A percentile compares a stretch with the other conserved stretches of the same genome.
phyloP scores from a whole-genome alignment of 768 basidiomycete species.

The Tephrocybe sp. region DNA sequence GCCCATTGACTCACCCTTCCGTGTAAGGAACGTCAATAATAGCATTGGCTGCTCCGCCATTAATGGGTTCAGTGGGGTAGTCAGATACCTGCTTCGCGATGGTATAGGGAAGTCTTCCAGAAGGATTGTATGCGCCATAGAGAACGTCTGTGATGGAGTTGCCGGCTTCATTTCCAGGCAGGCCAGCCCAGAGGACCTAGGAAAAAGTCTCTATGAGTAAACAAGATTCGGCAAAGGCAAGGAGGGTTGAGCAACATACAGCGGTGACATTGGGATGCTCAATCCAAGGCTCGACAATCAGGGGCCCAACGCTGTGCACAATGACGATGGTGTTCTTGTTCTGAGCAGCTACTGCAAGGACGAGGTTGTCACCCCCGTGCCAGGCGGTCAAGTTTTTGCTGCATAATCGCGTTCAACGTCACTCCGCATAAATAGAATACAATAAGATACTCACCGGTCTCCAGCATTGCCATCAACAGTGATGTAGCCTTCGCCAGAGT shows the following conservation, averaged over 20 bases:
- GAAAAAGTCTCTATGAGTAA: constrained; percentile 10
- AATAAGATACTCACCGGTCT: constrained; percentile 46
- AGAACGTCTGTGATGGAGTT: constrained; percentile 70
- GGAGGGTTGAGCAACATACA: constrained; percentile 35
- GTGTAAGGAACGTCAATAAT: constrained; percentile 56
- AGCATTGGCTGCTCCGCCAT: constrained; percentile 31
- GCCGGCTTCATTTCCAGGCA: constrained; percentile 68
- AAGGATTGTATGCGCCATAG: constrained; percentile 68
- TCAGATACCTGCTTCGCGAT: constrained; percentile 60
- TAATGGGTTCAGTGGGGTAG: constrained; percentile 51
- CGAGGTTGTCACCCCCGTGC: constrained; percentile 69
- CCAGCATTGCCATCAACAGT: constrained; percentile 78
- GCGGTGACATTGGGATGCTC: constrained; percentile 72
- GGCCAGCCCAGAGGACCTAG: constrained; percentile 62
- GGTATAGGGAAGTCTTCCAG: constrained; percentile 70
- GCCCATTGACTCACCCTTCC: constrained; percentile 40
- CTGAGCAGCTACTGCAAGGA: constrained; percentile 62
- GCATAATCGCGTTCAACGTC: not conserved
- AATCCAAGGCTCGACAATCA: constrained; percentile 65
- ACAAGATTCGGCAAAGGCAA: constrained; percentile 18
- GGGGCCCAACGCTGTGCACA: constrained; percentile 58
- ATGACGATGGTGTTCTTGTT: constrained; percentile 75
- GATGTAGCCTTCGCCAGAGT: constrained; percentile 84
- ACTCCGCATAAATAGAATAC: not conserved
- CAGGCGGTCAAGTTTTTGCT: constrained; percentile 72